Conservation (phyloP, 2,329 filamentous ascomycete species). For the Cordyceps militaris region DNA sequence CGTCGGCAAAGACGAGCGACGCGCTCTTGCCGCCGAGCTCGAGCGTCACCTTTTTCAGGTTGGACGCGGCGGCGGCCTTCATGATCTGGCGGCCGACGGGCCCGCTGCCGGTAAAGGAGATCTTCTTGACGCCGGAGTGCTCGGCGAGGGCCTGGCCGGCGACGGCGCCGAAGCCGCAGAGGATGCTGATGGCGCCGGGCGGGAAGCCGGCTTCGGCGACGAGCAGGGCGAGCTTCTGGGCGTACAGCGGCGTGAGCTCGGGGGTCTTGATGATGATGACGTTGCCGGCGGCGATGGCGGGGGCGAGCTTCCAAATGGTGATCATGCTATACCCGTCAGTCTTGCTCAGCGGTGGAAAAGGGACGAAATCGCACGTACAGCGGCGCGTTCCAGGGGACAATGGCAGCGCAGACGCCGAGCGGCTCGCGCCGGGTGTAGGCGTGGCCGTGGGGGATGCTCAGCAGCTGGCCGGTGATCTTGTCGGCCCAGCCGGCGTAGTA, state of each 20-base stretch:
- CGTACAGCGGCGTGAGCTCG: constrained; percentile 55
- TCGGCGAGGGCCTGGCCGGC: constrained; percentile 59
- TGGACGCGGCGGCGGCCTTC: constrained; percentile 53
- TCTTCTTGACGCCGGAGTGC: constrained; percentile 61
- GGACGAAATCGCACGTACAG: constrained; percentile 27
- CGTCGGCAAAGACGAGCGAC: constrained; percentile 52
- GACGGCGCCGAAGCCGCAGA: constrained; percentile 57
- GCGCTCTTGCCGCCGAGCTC: constrained; percentile 57
- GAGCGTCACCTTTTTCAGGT: constrained; percentile 50
- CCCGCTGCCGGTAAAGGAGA: constrained; percentile 69
- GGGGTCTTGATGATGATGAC: constrained; percentile 55
- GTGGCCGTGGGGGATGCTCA: constrained; percentile 54
- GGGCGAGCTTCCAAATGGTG: constrained; percentile 64
- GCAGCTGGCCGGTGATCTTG: constrained; percentile 62
- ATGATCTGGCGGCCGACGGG: constrained; percentile 60
- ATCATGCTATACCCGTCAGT: neutral
- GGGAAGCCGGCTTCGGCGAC: constrained; percentile 67
- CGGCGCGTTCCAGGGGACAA: constrained; percentile 72
- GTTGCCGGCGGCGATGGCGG: constrained; percentile 56
- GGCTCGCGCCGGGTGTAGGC: constrained; percentile 64
- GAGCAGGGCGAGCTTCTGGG: constrained; percentile 54
- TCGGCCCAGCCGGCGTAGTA: constrained; percentile 67
- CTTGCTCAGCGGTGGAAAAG: neutral
- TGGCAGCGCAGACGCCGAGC: constrained; percentile 60
- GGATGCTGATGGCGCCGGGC: constrained; percentile 63